These are phyloP conservation scores for Opeltia flavorubescens DNA, from an alignment of 495 filamentous ascomycete genomes.

Conservation along the genomic window DNA sequence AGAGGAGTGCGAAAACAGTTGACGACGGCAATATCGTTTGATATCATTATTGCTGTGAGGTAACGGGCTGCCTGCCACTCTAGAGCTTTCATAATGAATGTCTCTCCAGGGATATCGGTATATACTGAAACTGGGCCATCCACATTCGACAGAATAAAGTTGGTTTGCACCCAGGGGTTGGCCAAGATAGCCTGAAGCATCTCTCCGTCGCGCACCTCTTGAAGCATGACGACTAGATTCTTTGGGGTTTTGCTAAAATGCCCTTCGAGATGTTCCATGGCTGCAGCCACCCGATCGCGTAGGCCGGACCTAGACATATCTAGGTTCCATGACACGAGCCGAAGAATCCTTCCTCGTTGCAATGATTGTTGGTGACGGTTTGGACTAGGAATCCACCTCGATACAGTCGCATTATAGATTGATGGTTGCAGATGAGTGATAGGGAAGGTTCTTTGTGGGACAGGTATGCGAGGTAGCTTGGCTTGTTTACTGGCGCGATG, in stretches of 20 bases:
- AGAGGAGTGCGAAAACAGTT: slow-evolving; percentile 40
- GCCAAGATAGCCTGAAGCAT: slow-evolving; percentile 3
- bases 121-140: background rate
- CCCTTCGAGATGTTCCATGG: slow-evolving; percentile 5
- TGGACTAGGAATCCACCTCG: no score
- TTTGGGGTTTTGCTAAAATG: slow-evolving; percentile 4
- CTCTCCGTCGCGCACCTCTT: slow-evolving; percentile 8
- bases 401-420: no score
- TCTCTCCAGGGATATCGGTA: background rate
- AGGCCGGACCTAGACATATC: slow-evolving; percentile 1
- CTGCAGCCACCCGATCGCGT: slow-evolving; percentile 4
- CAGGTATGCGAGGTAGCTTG: no score
- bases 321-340: slow-evolving; percentile 13
- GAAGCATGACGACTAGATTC: slow-evolving; percentile 11
- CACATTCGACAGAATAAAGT: slow-evolving; percentile 9
- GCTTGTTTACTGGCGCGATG: no score
- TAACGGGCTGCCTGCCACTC: background rate
- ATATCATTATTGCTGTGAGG: slow-evolving; percentile 3
- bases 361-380: no score
- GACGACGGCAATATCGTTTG: slow-evolving; percentile 41
- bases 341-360: slow-evolving; percentile 6
- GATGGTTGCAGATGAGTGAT: no score
- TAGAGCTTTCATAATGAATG: background rate
- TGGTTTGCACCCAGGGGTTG: slow-evolving; percentile 9
- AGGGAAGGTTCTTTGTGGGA: no score